phyloP scores from a whole-genome alignment of 108 stramenopile species.

The Cyclostephanos invisitatus region DNA sequence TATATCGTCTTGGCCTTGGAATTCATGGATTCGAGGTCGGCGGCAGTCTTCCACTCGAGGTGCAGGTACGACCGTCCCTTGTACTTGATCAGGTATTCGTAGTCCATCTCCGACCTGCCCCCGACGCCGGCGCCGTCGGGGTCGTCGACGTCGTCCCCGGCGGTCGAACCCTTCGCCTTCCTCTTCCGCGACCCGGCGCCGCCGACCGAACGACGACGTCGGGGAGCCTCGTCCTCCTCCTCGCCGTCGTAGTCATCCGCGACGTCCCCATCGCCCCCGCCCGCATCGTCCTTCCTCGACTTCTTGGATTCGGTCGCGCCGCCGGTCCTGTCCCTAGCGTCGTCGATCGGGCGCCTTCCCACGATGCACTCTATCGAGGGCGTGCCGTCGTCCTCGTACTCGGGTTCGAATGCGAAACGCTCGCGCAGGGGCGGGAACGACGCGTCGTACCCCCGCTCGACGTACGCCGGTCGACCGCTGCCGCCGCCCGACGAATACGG shows the following conservation, averaged over 20 bases:
- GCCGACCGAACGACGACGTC: background rate
- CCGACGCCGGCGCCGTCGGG: slow-evolving; percentile 3
- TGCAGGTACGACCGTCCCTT: slow-evolving; percentile 93
- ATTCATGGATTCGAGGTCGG: slow-evolving; percentile 86
- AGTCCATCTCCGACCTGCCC: slow-evolving; percentile 62
- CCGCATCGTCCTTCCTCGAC: slow-evolving; percentile 19
- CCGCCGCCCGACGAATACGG: slow-evolving; percentile 10
- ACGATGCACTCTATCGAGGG: slow-evolving; percentile 91
- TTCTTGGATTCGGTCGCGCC: too few species aligned
- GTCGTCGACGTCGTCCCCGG: slow-evolving; percentile 17
- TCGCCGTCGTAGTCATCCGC: slow-evolving; percentile 34
- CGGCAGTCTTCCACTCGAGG: slow-evolving; percentile 84
- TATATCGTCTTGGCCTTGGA: slow-evolving; percentile 85
- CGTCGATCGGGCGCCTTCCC: slow-evolving; percentile 87
- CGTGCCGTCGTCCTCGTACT: slow-evolving; percentile 91
- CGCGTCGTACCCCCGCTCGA: slow-evolving; percentile 85
- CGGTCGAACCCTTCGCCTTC: background rate
- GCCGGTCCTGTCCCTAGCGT: slow-evolving; percentile 41
- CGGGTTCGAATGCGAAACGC: slow-evolving; percentile 89
- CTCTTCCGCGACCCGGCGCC: background rate
- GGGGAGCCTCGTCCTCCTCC: slow-evolving; percentile 1
- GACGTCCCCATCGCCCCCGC: slow-evolving; percentile 15
- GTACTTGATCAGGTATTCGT: slow-evolving; percentile 96
- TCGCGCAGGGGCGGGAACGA: slow-evolving; percentile 75
- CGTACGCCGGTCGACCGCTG: slow-evolving; percentile 47